phyloP scores from a whole-genome alignment of 2,329 filamentous ascomycete species.

The Exophiala sp. region DNA sequence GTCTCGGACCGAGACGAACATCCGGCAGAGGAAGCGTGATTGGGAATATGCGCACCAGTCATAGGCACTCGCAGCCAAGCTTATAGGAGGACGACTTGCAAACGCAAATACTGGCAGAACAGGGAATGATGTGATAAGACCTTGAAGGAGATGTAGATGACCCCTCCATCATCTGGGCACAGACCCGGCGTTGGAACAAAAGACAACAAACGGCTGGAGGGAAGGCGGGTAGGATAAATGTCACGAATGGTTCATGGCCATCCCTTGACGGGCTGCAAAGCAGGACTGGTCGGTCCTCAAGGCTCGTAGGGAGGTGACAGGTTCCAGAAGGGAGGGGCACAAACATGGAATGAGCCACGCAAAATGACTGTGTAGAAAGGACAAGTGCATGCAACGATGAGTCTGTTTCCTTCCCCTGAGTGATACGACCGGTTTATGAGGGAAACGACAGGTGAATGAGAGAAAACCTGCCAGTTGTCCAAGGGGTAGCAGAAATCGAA shows the following conservation, averaged over 20 bases:
- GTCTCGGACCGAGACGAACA: constrained; percentile 23
- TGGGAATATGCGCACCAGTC: constrained; percentile 1
- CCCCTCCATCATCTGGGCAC: constrained; percentile 15
- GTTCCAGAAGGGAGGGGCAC: constrained; percentile 17
- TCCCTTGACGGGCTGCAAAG: constrained; percentile 14
- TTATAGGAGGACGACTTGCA: background rate
- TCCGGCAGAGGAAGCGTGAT: constrained; percentile 10
- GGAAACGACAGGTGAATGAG: background rate
- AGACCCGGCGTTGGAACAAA: background rate
- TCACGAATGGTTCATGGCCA: constrained; percentile 1
- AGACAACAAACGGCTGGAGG: constrained; percentile 5
- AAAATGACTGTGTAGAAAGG: constrained; percentile 5
- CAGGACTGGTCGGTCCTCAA: constrained; percentile 2
- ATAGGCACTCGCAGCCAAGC: background rate
- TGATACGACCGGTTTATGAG: constrained; percentile 7
- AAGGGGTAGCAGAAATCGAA: background rate
- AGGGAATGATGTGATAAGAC: constrained; percentile 13
- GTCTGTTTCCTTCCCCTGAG: constrained; percentile 12
- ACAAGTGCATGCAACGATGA: constrained; percentile 5
- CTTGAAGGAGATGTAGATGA: constrained; percentile 1
- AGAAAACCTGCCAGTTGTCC: background rate
- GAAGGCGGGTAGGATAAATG: background rate
- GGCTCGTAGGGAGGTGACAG: constrained; percentile 17
- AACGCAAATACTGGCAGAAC: constrained; percentile 2
- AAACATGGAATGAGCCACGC: constrained; percentile 11